Evolutionary conservation across 768 basidiomycete species (phyloP), one percentile per base, ranked within the genome.

Genomic region (Agaricus subrufescens): DNA sequence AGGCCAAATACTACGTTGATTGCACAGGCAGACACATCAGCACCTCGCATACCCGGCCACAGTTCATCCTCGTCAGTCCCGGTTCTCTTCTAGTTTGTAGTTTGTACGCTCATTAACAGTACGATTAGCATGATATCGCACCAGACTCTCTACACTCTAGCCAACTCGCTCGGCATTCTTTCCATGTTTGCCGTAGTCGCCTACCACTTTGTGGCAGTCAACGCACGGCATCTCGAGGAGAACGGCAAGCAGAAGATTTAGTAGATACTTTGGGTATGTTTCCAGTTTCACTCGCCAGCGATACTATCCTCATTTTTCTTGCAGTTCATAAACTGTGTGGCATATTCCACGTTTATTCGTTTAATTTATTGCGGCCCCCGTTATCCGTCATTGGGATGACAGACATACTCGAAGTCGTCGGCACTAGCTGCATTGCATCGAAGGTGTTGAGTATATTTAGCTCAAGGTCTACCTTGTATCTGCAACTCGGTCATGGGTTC

Each of bases 181-280:
- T 90, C 95, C 29, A 93, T 98, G 87, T 64, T 92, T 61, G 85
- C 89, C 4, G 87, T 94, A 54, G 86, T 98, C 52, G 81, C 84
- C 46, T 97, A 95, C 71, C 95, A 98, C 73, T 83, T 96, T 64
- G 75, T 98, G 50, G 87, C 91, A 34, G 91, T 96, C 58, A 95
- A 95, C 63, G 83, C 84, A 23, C 66, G 67, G 59, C 79, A 66
- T 66, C 67, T 69, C 57, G 67, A 63, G 58, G 60, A 61, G 42
- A 59, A 58, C 46, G 62, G 67, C 56, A 54, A 52, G 40, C 63
- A 63, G 23, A 63, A 57, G 56, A 25, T 29, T 40, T 43, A 50
- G 7, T 50, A 38, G 29, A 26, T 37, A n/a, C 4, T 50, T 42
- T 56, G 30, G 30, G 55, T 50, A n/a, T 4, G 14, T 25, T 9